Percentiles rank a stretch among this genome's conserved stretches.
phyloP scores from a whole-genome alignment of 83 land plant species.

The Picea engelmannii region DNA sequence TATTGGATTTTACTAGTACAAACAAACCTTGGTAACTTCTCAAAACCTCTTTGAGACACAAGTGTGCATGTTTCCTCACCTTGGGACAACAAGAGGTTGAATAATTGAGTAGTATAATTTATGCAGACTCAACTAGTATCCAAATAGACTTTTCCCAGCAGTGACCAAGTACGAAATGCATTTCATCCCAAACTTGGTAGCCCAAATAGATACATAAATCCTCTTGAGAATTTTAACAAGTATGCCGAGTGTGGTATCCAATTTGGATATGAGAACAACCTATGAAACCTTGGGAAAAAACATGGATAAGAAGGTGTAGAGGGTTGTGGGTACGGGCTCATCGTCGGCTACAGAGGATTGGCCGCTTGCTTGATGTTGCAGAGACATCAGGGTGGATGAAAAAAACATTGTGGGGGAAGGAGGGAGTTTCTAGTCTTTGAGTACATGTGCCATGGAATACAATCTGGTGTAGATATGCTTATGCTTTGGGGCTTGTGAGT shows the following conservation, averaged over 20 bases:
- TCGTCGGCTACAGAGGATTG: slow-evolving; percentile 21
- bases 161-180: slow-evolving; percentile 52
- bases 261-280: slow-evolving; percentile 49
- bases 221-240: slow-evolving; percentile 25
- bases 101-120: slow-evolving; percentile 43
- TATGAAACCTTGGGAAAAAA: too few species aligned
- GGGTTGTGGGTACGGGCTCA: slow-evolving; percentile 20
- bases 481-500: slow-evolving; percentile 53
- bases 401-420: slow-evolving; percentile 73
- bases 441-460: slow-evolving; percentile 71
- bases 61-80: slow-evolving; percentile 75
- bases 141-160: slow-evolving; percentile 49
- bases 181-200: slow-evolving; percentile 49
- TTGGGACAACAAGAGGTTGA: slow-evolving; percentile 49
- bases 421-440: slow-evolving; percentile 70
- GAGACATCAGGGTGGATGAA: slow-evolving; percentile 59
- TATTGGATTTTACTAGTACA: slow-evolving; percentile 65
- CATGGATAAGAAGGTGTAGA: too few species aligned
- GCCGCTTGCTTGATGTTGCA: slow-evolving; percentile 42
- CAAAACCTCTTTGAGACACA: slow-evolving; percentile 54
- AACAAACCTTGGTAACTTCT: slow-evolving; percentile 48
- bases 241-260: slow-evolving; percentile 25
- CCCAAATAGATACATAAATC: slow-evolving; percentile 16
- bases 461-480: slow-evolving; percentile 69
- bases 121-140: slow-evolving; percentile 46